Conservation (phyloP, 768 basidiomycete species). For the Mycena indigotica region DNA sequence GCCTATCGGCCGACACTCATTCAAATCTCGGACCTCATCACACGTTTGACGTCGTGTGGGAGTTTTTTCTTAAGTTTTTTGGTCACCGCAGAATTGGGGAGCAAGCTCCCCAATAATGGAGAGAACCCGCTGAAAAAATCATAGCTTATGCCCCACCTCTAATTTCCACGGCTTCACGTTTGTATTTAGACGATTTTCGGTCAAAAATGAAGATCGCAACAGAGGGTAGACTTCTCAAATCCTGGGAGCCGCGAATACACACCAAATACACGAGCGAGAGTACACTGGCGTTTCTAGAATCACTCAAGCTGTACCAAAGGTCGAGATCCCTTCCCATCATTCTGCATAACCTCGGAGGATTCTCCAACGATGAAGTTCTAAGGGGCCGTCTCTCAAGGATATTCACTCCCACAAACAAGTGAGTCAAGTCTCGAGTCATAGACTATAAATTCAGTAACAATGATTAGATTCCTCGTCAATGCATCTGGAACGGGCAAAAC, state of each 20-base stretch:
- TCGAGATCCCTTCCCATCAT: neutral
- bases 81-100: no score
- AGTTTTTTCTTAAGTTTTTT: no score
- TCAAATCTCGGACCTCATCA: no score
- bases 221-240: neutral
- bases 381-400: neutral
- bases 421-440: neutral
- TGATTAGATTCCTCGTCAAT: slow-evolving; percentile 6
- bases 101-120: no score
- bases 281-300: neutral
- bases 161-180: neutral
- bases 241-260: neutral
- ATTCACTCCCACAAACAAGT: neutral
- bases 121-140: neutral
- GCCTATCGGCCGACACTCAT: no score
- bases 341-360: neutral
- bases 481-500: slow-evolving; percentile 17
- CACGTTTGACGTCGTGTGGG: no score
- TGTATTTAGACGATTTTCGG: neutral
- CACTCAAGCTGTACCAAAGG: neutral
- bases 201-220: neutral
- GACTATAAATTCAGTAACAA: neutral
- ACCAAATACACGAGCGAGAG: neutral
- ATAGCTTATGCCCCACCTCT: neutral
- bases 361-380: neutral